A percentile compares a stretch with the other conserved stretches of the same genome.
Evolutionary conservation across 1,139 yeast species (phyloP).

Genomic region (Taphrina populina): DNA sequence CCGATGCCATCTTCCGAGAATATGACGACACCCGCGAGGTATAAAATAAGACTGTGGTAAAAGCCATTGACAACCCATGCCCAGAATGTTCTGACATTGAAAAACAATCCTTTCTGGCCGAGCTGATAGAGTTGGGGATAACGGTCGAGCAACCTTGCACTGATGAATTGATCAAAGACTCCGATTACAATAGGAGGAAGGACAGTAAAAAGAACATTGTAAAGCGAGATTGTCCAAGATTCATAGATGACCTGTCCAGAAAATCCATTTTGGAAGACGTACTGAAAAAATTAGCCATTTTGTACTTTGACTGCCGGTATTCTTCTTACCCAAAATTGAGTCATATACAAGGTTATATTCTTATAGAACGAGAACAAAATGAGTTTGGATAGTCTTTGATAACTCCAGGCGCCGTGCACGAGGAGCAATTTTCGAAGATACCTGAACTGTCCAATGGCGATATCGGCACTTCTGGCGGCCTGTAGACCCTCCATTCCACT

Average conservation of each 20-base stretch:
- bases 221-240: conserved; percentile 95
- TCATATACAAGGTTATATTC: conserved; percentile 91
- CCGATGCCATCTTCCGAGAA: conserved; percentile 56
- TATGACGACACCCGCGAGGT: conserved; percentile 67
- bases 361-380: conserved; percentile 93
- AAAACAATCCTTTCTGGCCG: conserved; percentile 84
- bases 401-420: conserved; percentile 98
- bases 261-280: conserved; percentile 83
- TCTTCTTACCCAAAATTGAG: conserved; percentile 82
- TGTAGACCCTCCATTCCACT: conserved; percentile 99
- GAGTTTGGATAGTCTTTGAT: conserved; percentile 88
- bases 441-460: conserved; percentile 93
- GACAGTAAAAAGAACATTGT: conserved; percentile 93
- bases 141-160: conserved; percentile 80
- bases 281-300: conserved; percentile 42
- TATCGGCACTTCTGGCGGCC: conserved; percentile 97
- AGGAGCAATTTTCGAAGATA: conserved; percentile 75
- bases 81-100: conserved; percentile 92
- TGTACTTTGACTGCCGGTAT: no score
- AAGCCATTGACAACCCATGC: conserved; percentile 96
- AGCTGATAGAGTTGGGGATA: conserved; percentile 90
- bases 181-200: conserved; percentile 96
- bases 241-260: conserved; percentile 96
- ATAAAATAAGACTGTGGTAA: conserved; percentile 84
- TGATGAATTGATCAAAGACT: conserved; percentile 92